phyloP scores from a whole-genome alignment of 306 rosid genomes.

The Morella rubra region DNA sequence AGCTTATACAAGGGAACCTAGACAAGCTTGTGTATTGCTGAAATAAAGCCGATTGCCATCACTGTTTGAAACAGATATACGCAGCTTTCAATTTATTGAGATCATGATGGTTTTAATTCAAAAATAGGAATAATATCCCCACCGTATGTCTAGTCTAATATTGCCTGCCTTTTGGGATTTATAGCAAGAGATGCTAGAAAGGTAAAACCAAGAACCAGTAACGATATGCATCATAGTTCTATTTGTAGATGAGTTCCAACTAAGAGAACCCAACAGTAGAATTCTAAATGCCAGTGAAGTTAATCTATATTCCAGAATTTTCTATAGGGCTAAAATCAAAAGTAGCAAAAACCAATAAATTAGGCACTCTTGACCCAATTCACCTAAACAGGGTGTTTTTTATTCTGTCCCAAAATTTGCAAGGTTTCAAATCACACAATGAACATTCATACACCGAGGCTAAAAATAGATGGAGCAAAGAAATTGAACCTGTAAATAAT shows the following conservation, averaged over 20 bases:
- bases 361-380: slow-evolving; percentile 1
- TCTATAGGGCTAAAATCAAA: background rate
- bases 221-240: background rate
- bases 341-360: background rate
- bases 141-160: background rate
- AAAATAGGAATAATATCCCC: background rate
- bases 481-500: slow-evolving; percentile 77
- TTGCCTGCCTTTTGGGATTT: background rate
- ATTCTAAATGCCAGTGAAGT: background rate
- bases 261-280: background rate
- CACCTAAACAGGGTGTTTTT: background rate
- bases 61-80: background rate
- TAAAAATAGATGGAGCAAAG: slow-evolving; percentile 18
- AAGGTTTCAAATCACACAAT: slow-evolving; percentile 11
- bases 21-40: background rate
- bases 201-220: background rate
- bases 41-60: slow-evolving; percentile 5
- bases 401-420: slow-evolving; percentile 1
- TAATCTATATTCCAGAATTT: background rate
- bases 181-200: background rate
- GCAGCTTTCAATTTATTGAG: background rate
- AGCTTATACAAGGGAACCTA: background rate
- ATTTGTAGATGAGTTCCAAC: background rate
- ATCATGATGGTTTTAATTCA: background rate
- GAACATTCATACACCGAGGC: background rate